These are phyloP conservation scores for Rhytidhysteron rufulum DNA, from an alignment of 2,329 filamentous ascomycete species.

Conservation along the genomic window DNA sequence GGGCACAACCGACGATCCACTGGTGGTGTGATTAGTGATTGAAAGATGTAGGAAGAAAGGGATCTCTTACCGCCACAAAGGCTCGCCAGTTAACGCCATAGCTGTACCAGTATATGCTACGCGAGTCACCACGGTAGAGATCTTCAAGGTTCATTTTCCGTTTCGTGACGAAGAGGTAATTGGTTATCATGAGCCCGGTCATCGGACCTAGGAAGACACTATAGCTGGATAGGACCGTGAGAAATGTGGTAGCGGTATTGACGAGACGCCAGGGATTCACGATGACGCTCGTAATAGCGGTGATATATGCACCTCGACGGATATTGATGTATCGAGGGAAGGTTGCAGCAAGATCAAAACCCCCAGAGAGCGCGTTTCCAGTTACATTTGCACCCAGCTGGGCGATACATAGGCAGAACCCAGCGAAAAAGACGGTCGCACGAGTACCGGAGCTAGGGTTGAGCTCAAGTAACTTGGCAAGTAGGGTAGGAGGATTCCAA, in stretches of 20 bases:
- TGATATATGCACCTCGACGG: conserved; percentile 32
- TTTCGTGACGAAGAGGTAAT: too few relatives aligned
- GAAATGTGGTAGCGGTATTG: conserved; percentile 33
- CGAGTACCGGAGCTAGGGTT: conserved; percentile 39
- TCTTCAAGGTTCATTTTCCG: conserved; percentile 1
- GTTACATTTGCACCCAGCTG: conserved; percentile 40
- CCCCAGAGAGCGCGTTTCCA: conserved; percentile 32
- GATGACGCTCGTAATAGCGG: conserved; percentile 31
- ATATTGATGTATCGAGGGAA: conserved; percentile 34
- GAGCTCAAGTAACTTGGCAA: conserved; percentile 44
- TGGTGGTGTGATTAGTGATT: too few relatives aligned
- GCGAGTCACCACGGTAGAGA: background rate
- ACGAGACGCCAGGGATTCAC: conserved; percentile 37
- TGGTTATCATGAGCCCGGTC: conserved; percentile 40
- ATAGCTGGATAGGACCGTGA: conserved; percentile 40
- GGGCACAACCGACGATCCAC: too few relatives aligned
- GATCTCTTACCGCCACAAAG: too few relatives aligned
- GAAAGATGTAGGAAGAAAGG: too few relatives aligned
- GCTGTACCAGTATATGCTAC: conserved; percentile 42
- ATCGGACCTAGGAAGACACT: conserved; percentile 40
- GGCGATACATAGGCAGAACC: conserved; percentile 33
- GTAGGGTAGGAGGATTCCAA: conserved; percentile 43
- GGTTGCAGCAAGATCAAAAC: conserved; percentile 33
- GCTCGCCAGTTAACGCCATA: conserved; percentile 44
- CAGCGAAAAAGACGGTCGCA: conserved; percentile 34